These are phyloP conservation scores for Claviceps quebecensis DNA, from an alignment of 2,329 filamentous ascomycete species.

Conservation along the genomic window DNA sequence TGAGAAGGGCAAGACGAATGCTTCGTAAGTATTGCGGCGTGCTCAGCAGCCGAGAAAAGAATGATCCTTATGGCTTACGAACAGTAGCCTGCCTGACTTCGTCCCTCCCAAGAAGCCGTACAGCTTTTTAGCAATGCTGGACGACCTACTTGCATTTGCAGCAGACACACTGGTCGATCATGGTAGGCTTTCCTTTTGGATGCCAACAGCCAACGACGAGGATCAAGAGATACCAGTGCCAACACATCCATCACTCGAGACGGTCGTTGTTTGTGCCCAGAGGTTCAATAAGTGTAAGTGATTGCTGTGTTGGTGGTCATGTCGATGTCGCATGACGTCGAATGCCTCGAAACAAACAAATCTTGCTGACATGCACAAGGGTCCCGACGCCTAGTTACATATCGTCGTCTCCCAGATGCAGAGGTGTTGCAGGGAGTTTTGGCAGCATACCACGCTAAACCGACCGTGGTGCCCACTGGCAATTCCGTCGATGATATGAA, in stretches of 20 bases:
- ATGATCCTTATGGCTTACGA: background rate
- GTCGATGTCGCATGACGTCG: background rate
- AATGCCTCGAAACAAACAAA: background rate
- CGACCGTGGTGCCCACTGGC: conserved; percentile 22
- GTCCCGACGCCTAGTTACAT: conserved; percentile 81
- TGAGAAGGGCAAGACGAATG: conserved; percentile 54
- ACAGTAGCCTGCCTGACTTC: conserved; percentile 41
- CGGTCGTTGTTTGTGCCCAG: conserved; percentile 69
- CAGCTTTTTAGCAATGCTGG: conserved; percentile 77
- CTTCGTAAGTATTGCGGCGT: conserved; percentile 40
- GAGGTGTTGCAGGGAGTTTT: conserved; percentile 34
- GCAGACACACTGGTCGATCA: conserved; percentile 60
- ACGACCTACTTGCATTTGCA: conserved; percentile 78
- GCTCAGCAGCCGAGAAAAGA: background rate
- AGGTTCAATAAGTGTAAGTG: conserved; percentile 72
- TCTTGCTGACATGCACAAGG: conserved; percentile 27
- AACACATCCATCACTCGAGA: conserved; percentile 57
- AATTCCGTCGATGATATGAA: conserved; percentile 45
- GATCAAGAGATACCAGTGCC: conserved; percentile 66
- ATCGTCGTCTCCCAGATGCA: conserved; percentile 52
- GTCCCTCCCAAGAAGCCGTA: conserved; percentile 86
- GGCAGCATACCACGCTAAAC: conserved; percentile 18
- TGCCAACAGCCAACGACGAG: conserved; percentile 78
- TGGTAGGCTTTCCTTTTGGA: conserved; percentile 86
- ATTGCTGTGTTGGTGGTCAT: background rate